Evolutionary conservation across 2,329 filamentous ascomycete genomes (phyloP), one percentile per base, ranked within the genome.

Genomic region (Cladosporium sp.): DNA sequence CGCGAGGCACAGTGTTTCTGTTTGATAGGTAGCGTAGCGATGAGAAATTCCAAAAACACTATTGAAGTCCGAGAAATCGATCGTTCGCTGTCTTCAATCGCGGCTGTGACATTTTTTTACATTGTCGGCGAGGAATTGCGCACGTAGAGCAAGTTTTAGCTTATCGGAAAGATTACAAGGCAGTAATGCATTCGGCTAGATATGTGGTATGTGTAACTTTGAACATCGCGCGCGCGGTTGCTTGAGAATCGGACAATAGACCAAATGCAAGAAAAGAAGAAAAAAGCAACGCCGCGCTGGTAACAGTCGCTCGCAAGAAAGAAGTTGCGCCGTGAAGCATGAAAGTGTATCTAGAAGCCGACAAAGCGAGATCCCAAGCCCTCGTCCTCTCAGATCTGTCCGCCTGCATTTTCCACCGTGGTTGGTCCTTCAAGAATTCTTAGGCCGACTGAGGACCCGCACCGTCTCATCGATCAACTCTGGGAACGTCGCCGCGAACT

Each of bases 401-500:
- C 3, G 22, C 22, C 22, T 7, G 22, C 7, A 28, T 28, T 28
- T 7, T 7, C 5, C 1, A 28, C 7, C 22, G 5, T 2, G 5
- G 22, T 28, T 7, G 7, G 7, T 28, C 22, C 22, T 28, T 14
- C 34, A 37, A 2, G 34, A 37, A 3, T 11, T 37, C 34, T 13
- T 37, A 37, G n/a, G 9, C 6, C 46, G 32, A 18, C 63, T 57
- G 48, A 60, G 54, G 33, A 68, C 60, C 49, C 60, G 55, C 41
- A 68, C 60, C 11, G 40, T 56, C 8, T 57, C 61, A 28, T 65
- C 63, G 10, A 64, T 57, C 19, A 69, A 48, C 14, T 66, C 57
- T n/a, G 66, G 66, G 56, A 65, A 66, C 8, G 54, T 46, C 16
- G 54, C 55, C 41, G 43, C 46, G 37, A 69, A 69, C 7, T 58